A percentile compares a stretch with the other conserved stretches of the same genome.
Conservation (phyloP, 306 rosid genomes). For the Malus domestica region ASM211411v1 NC_041799.1:39418001-39418500, state of each 20-base stretch:
- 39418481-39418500: background rate
- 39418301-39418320: background rate
- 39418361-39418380: background rate
- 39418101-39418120: constrained; percentile 42
- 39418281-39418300: constrained; percentile 28
- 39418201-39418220: constrained; percentile 41
- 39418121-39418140: constrained; percentile 35
- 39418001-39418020: constrained; percentile 14
- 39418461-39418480: background rate
- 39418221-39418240: constrained; percentile 45
- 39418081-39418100: constrained; percentile 26
- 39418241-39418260: constrained; percentile 40
- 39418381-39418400: background rate
- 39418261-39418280: constrained; percentile 42
- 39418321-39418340: background rate
- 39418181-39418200: constrained; percentile 46
- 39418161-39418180: constrained; percentile 49
- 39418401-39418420: background rate
- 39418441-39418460: background rate
- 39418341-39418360: background rate
- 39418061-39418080: constrained; percentile 19
- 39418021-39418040: background rate
- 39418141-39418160: constrained; percentile 48
- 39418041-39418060: constrained; percentile 17
- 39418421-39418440: background rate